These are phyloP conservation scores for Eimeria falciformis DNA, from an alignment of 169 alveolate genomes.

Conservation along the genomic window DNA sequence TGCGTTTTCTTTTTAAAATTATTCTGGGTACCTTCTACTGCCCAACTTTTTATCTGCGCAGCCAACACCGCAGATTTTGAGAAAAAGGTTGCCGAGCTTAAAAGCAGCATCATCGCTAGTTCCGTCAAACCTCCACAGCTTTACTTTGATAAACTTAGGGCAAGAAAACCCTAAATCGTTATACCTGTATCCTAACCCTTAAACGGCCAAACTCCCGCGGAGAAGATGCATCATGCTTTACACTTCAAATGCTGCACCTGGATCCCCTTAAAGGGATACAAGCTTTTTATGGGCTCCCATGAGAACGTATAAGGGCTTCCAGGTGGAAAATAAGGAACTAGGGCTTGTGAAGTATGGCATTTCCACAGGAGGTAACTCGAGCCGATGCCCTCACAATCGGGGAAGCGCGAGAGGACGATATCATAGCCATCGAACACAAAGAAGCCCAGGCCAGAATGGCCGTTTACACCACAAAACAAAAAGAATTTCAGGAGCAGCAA, in stretches of 20 bases:
- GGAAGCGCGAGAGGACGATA: slow-evolving; percentile 62
- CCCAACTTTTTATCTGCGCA: neutral
- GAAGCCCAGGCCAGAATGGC: slow-evolving; percentile 62
- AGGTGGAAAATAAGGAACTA: too few relatives aligned
- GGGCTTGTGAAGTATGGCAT: too few relatives aligned
- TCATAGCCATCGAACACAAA: slow-evolving; percentile 65
- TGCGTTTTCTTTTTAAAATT: too few relatives aligned
- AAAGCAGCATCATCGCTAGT: neutral
- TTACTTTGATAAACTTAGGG: slow-evolving; percentile 36
- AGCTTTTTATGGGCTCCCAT: too few relatives aligned
- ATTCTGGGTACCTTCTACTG: too few relatives aligned
- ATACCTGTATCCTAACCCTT: neutral
- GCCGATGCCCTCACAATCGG: slow-evolving; percentile 58
- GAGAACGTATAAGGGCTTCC: too few relatives aligned
- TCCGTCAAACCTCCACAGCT: neutral
- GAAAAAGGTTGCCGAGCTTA: slow-evolving; percentile 42
- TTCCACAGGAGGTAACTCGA: slow-evolving; percentile 53
- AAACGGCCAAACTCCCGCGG: too few relatives aligned
- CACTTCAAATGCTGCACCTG: too few relatives aligned
- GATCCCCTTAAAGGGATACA: too few relatives aligned
- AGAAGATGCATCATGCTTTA: too few relatives aligned
- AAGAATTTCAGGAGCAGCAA: slow-evolving; percentile 72
- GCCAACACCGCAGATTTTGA: slow-evolving; percentile 35
- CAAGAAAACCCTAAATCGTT: neutral
- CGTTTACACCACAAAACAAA: slow-evolving; percentile 26